These are phyloP conservation scores for Nemania sp. DNA, from an alignment of 2,329 filamentous ascomycete genomes.

Conservation along the genomic window DNA sequence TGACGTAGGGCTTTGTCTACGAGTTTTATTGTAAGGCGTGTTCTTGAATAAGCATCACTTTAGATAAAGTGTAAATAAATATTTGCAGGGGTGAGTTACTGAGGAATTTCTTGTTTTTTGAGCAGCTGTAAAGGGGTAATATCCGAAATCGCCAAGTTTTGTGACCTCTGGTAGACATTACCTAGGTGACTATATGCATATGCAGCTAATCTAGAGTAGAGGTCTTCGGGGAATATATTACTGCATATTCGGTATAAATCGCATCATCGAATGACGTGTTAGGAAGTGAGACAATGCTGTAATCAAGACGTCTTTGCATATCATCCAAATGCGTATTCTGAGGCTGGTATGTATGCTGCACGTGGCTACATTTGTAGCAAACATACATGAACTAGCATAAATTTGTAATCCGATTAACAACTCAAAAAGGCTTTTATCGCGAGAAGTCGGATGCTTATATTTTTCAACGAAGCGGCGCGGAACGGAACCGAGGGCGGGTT, in stretches of 20 bases:
- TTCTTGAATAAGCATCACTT: background rate
- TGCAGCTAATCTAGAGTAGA: background rate
- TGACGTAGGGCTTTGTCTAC: background rate
- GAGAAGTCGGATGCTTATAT: background rate
- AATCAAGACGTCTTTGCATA: background rate
- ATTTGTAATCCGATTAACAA: background rate
- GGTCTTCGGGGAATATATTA: background rate
- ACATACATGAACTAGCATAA: background rate
- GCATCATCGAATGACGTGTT: background rate
- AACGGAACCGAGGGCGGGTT: background rate
- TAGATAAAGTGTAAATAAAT: background rate
- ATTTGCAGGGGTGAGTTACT: too few relatives aligned
- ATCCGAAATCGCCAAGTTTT: too few relatives aligned
- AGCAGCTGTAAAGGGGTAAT: too few relatives aligned
- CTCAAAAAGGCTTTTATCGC: background rate
- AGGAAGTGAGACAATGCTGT: background rate
- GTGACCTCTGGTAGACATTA: too few relatives aligned
- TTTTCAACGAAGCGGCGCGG: background rate
- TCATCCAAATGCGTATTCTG: background rate
- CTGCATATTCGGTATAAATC: background rate
- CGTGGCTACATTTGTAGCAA: background rate
- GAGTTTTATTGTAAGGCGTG: background rate
- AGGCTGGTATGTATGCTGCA: background rate
- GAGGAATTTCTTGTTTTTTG: too few relatives aligned
- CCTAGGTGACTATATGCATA: too few relatives aligned